Evolutionary conservation across 2,329 filamentous ascomycete genomes (phyloP), one percentile per base, ranked within the genome.

Genomic region (Chalaropsis ovoidea): DNA sequence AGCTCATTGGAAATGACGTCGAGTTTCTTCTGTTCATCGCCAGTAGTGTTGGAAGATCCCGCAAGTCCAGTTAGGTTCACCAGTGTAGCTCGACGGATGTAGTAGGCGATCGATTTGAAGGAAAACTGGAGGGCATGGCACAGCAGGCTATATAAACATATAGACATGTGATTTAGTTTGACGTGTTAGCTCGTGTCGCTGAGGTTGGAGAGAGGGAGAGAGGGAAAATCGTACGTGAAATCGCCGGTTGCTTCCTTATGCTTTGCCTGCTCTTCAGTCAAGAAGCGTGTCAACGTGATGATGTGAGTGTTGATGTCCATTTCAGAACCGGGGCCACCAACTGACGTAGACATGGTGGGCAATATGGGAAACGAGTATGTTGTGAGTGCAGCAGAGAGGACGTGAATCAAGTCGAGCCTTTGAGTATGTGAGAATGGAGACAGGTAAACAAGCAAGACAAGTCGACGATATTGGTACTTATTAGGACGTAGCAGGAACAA

Each of bases 91-190:
- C 94, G 88, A 72, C 93, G 92, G 77, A 99, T 99, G 81, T 96
- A 99, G 82, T 97, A 96, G 72, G 94, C 90, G 76, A 99, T 99
- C 70, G 90, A 95, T 82, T 99, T 99, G 87, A 99, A 99, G 70
- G 94, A 93, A 81, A 97, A 99, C 77, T 97, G 94, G 67, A 99
- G 88, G 68, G 94, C 92, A 76, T 99, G 94, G 82, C 91, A 96
- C 68, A 99, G 85, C 64, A 99, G 84, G 72, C 92, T 96, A 72
- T 63, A 61, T 13, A 45, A 7, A 49, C 45, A 72, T 63, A 61
- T 13, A 45, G 11, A 49, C 45, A 35, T 15, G 61, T 13, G 45
- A 63, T 52, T 52, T 5, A 52, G 47, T 52, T 6, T 39, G 3
- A 39, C 6, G 19, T 19, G 54, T 68, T 49, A 69, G 65, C 67